Conservation (phyloP, 805 yeast species). For the Saccharomycopsis malanga region DNA sequence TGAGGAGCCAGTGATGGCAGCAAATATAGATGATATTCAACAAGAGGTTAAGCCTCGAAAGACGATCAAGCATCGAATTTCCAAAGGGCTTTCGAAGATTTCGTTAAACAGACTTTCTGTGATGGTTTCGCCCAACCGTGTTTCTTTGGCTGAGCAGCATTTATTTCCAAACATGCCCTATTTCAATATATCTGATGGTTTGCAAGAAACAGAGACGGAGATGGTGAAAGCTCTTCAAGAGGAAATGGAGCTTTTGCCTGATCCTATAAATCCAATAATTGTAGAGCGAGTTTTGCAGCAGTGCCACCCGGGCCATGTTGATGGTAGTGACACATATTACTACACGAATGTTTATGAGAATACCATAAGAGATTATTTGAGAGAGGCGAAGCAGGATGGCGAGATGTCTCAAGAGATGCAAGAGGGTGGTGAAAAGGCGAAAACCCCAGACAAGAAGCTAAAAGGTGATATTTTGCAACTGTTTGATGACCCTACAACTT, state of each 20-base stretch:
- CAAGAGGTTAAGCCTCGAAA: too few species aligned
- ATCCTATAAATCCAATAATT: conserved; percentile 11
- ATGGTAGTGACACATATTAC: conserved; percentile 8
- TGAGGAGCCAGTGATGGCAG: too few species aligned
- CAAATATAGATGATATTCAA: too few species aligned
- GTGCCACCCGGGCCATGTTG: too few species aligned
- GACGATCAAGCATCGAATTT: background rate
- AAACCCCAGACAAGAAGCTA: background rate
- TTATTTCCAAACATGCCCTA: conserved; percentile 14
- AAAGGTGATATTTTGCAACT: background rate
- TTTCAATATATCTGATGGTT: conserved; percentile 1
- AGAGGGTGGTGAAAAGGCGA: background rate
- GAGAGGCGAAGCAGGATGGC: background rate
- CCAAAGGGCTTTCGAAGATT: conserved; percentile 7
- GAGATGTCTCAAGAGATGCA: too few species aligned
- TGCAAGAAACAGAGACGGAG: background rate
- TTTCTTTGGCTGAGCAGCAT: background rate
- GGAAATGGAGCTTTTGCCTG: conserved; percentile 11
- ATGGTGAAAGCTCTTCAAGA: background rate
- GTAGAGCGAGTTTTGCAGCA: conserved; percentile 5
- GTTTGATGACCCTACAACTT: conserved; percentile 4
- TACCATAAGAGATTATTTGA: background rate
- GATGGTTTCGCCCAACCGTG: conserved; percentile 2
- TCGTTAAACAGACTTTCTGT: conserved; percentile 10
- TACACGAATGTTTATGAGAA: conserved; percentile 14